Evolutionary conservation across 164 flowering plant species (phyloP).

Genomic region (Cinnamomum micranthum): DNA sequence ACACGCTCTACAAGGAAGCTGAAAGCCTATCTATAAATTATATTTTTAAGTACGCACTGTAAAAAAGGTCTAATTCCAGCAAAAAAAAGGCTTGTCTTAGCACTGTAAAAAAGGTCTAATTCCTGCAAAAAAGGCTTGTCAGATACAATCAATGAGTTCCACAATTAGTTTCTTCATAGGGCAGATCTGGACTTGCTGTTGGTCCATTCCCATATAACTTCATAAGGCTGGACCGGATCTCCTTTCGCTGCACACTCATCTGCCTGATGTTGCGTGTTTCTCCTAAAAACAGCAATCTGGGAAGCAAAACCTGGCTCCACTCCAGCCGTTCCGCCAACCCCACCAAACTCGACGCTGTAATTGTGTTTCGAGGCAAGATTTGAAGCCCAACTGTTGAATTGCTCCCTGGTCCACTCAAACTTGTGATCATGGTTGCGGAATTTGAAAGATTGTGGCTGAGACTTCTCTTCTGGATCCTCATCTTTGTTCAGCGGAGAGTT

Average conservation of each 20-base stretch:
- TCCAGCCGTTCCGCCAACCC: conserved; percentile 77
- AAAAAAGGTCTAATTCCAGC: no score
- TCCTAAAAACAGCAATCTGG: conserved; percentile 85
- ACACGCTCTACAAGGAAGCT: no score
- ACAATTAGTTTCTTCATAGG: not conserved
- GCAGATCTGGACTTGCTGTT: conserved; percentile 1
- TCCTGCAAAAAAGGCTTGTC: not conserved
- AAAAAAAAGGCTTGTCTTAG: not conserved
- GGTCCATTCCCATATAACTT: conserved; percentile 67
- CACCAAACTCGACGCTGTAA: conserved; percentile 80
- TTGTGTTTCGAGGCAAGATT: conserved; percentile 57
- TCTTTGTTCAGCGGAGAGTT: conserved; percentile 33
- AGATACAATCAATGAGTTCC: not conserved
- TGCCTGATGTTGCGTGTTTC: conserved; percentile 9
- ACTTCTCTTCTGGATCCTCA: conserved; percentile 60
- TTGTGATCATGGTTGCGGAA: conserved; percentile 97
- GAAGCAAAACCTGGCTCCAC: conserved; percentile 96
- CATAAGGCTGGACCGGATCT: conserved; percentile 22
- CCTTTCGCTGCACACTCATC: conserved; percentile 9
- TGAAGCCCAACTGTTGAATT: conserved; percentile 77
- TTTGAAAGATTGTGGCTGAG: conserved; percentile 41
- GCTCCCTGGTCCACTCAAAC: conserved; percentile 93
- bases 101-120: not conserved
- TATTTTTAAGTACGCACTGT: no score
- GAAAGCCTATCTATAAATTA: no score